phyloP scores from a whole-genome alignment of 1,139 yeast genomes.

The Entelexis paramagnoliae region DNA sequence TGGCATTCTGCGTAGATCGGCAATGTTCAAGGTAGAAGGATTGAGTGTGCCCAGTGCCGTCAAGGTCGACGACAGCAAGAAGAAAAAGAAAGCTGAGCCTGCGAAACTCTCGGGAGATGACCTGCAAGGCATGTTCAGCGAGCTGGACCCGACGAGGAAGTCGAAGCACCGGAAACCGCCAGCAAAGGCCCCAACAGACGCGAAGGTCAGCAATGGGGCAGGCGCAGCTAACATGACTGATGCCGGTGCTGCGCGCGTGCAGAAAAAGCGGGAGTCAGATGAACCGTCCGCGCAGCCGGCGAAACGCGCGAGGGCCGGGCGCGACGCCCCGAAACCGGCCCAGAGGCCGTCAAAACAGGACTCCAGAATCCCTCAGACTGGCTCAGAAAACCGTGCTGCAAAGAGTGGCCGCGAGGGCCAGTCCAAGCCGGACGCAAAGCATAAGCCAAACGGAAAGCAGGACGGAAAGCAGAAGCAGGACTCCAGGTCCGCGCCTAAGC shows the following conservation, averaged over 20 bases:
- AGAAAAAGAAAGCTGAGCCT: conserved; percentile 8
- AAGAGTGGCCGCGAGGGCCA: too few relatives aligned
- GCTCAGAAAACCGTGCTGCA: too few relatives aligned
- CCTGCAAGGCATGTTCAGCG: conserved; percentile 13
- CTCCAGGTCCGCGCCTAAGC: background rate
- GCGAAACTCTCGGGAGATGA: conserved; percentile 9
- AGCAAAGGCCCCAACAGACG: background rate
- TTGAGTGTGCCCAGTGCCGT: conserved; percentile 15
- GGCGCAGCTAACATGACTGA: background rate
- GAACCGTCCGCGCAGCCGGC: background rate
- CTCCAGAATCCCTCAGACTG: too few relatives aligned
- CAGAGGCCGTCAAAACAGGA: background rate
- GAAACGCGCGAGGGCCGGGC: background rate
- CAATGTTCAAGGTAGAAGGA: conserved; percentile 18
- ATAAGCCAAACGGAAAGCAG: too few relatives aligned
- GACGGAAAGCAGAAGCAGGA: too few relatives aligned
- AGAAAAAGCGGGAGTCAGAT: background rate
- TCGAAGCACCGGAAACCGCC: background rate
- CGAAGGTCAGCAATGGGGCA: background rate
- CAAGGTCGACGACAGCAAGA: conserved; percentile 10
- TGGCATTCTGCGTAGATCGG: background rate
- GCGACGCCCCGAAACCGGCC: background rate
- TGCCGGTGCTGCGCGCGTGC: background rate
- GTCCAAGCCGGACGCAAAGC: too few relatives aligned
- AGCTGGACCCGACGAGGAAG: conserved; percentile 6